phyloP scores from a whole-genome alignment of 139 green algal species.

The Pleodorina starrii region DNA sequence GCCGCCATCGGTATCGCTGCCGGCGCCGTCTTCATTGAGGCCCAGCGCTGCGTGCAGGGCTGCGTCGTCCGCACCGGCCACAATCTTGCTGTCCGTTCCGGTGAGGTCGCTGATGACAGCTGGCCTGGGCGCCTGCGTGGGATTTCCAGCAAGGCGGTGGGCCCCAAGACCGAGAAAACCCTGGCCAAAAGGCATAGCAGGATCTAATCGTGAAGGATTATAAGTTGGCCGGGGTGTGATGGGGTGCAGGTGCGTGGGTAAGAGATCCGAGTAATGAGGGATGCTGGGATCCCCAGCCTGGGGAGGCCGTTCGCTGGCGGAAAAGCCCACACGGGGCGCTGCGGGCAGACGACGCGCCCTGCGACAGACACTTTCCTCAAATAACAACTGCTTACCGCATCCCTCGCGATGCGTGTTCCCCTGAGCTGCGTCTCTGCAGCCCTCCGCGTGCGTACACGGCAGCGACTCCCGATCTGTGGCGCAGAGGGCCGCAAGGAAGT shows the following conservation, averaged over 20 bases:
- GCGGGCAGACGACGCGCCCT: too few species aligned
- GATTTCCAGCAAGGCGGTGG: too few species aligned
- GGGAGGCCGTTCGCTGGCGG: too few species aligned
- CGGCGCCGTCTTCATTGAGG: background rate
- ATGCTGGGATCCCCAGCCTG: too few species aligned
- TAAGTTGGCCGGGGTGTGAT: too few species aligned
- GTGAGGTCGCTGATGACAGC: background rate
- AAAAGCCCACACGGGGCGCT: too few species aligned
- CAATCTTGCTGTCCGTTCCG: background rate
- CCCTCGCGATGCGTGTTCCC: background rate
- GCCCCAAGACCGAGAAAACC: too few species aligned
- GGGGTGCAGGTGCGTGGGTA: too few species aligned
- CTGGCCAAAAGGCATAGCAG: too few species aligned
- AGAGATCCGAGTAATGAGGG: too few species aligned
- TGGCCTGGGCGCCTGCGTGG: background rate
- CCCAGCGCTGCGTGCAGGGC: background rate
- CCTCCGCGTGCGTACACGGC: background rate
- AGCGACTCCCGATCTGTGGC: constrained; percentile 3
- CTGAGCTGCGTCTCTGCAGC: background rate
- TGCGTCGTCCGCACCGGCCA: background rate
- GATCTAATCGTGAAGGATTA: too few species aligned
- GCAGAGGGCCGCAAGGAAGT: background rate
- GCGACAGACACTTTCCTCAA: too few species aligned
- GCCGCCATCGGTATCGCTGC: background rate
- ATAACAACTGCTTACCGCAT: constrained; percentile 31